Evolutionary conservation across 192 early-diverging fungal species (phyloP), one percentile per base, ranked within the genome.

Genomic region (Umbelopsis isabellina): DNA sequence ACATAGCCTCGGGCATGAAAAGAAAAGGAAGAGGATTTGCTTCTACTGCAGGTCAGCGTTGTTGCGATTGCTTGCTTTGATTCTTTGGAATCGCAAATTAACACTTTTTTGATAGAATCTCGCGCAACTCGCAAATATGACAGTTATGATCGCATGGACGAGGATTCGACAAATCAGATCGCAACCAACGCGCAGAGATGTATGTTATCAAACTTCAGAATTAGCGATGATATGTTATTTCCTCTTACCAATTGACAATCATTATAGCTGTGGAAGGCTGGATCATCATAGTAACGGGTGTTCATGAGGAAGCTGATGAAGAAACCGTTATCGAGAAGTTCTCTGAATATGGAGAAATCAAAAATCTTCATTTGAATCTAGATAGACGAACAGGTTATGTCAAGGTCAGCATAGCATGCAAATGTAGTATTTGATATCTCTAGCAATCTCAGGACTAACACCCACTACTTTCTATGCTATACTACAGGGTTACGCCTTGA

Each of bases 251-350:
- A 15, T 23, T 11, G 16, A 35, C 47, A n/a, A 33, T 52, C 48
- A 23, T 61, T 44, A 12, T 79, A 88, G 86, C 86, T 35, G 84
- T 97, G 25, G 97, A 98, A 74, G 97, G 97, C 37, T 98, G 97
- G 97, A 94, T 98, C 46, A 78, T 98, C 5, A 76, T 98, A n/a
- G 89, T 93, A 11, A 95, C 94, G 0, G 94, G 93, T 37, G 84
- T 98, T 21, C 95, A 98, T 79, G 95, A 98, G 77, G 97, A 98
- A 78, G 90, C 94, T 11, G 91, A 89, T 25, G 97, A 97, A 71
- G 97, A 98, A 20, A 92, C 93, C 49, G 75, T 98, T 58, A 87
- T 77, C 68, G 93, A 98, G 75, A 85, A 87, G 68, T 97, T 95
- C 71, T 85, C 88, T 23, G 95, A 97, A 51, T 97, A 83, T 83